Evolutionary conservation across 768 basidiomycete genomes (phyloP).

Genomic region (Leccinum fibrillosum): DNA sequence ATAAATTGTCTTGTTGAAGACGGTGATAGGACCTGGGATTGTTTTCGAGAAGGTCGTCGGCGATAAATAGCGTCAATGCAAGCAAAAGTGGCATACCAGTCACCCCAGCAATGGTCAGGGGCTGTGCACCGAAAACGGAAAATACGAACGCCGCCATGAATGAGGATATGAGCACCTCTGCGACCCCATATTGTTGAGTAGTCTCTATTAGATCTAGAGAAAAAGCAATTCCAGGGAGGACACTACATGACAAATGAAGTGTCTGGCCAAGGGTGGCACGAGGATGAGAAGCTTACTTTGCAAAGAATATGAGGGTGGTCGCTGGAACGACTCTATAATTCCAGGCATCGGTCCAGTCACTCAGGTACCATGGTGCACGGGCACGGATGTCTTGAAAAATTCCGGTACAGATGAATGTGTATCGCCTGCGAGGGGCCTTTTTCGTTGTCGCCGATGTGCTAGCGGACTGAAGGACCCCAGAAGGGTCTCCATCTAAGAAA

Average conservation of each 20-base stretch:
- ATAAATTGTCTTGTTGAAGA: constrained; percentile 88
- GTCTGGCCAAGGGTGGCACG: neutral
- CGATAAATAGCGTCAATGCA: neutral
- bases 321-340: constrained; percentile 89
- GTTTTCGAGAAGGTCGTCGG: neutral
- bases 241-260: constrained; percentile 37
- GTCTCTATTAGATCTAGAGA: constrained; percentile 91
- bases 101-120: constrained; percentile 88
- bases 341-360: constrained; percentile 91
- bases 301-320: constrained; percentile 81
- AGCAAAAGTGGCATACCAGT: constrained; percentile 49
- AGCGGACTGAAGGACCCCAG: neutral
- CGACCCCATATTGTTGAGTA: constrained; percentile 83
- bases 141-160: constrained; percentile 91
- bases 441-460: constrained; percentile 2
- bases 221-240: constrained; percentile 91
- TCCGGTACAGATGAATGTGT: constrained; percentile 45
- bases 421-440: neutral
- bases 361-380: constrained; percentile 74
- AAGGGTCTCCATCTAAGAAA: neutral
- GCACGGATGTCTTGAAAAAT: constrained; percentile 68
- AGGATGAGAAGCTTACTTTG: constrained; percentile 54
- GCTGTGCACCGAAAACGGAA: constrained; percentile 85
- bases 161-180: constrained; percentile 78
- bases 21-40: constrained; percentile 76